phyloP scores from a whole-genome alignment of 495 filamentous ascomycete species.

The Talaromyces nanjingensis region DNA sequence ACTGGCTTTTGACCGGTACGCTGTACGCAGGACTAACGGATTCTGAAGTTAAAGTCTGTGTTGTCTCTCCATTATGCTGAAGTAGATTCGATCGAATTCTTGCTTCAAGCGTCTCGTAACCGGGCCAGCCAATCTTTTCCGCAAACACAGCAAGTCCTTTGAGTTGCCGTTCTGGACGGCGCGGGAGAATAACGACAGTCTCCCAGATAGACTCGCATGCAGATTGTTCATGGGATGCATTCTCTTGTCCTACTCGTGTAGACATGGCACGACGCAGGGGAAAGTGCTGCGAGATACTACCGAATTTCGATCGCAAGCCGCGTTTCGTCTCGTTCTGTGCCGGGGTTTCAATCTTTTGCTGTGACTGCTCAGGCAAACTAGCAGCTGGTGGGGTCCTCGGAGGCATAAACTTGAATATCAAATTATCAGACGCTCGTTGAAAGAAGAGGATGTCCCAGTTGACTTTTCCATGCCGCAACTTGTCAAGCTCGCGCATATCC shows the following conservation, averaged over 20 bases:
- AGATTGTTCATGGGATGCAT: constrained; percentile 5
- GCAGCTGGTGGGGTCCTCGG: constrained; percentile 8
- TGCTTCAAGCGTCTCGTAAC: constrained; percentile 23
- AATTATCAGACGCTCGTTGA: constrained; percentile 69
- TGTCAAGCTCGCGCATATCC: constrained; percentile 58
- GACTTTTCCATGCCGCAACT: constrained; percentile 57
- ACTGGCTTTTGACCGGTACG: neutral
- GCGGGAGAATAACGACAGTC: constrained; percentile 29
- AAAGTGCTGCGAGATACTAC: constrained; percentile 17
- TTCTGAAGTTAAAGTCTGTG: neutral
- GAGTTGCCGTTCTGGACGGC: constrained; percentile 36
- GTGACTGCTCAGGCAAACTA: constrained; percentile 17
- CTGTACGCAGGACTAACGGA: constrained; percentile 4
- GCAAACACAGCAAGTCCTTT: constrained; percentile 45
- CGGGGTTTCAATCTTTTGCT: constrained; percentile 4
- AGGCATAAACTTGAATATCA: constrained; percentile 34
- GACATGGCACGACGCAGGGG: neutral
- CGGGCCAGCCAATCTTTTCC: constrained; percentile 45
- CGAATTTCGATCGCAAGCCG: constrained; percentile 21
- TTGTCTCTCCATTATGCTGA: neutral
- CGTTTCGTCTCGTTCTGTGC: neutral
- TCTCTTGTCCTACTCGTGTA: neutral
- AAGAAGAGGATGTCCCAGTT: constrained; percentile 77
- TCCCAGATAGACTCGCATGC: constrained; percentile 28
- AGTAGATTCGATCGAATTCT: constrained; percentile 9